Evolutionary conservation across 2,329 filamentous ascomycete species (phyloP).

Genomic region (Arthrobotrys iridis): DNA sequence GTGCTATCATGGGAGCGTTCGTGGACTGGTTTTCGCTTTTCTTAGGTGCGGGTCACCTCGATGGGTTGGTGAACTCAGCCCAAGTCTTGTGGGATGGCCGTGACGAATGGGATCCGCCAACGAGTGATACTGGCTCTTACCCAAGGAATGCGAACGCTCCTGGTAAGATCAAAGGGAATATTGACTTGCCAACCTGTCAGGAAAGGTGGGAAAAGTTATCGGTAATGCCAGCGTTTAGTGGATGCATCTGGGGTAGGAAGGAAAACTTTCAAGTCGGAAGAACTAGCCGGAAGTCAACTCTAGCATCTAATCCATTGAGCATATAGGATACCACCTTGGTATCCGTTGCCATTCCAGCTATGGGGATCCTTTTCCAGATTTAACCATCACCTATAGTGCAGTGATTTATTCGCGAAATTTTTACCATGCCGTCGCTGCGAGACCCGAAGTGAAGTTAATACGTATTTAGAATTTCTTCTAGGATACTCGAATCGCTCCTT

Average conservation of each 20-base stretch:
- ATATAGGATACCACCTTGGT: too few species aligned
- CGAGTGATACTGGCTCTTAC: neutral
- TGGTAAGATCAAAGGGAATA: neutral
- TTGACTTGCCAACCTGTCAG: neutral
- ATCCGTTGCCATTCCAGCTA: too few species aligned
- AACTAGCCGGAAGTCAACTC: too few species aligned
- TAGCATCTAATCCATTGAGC: too few species aligned
- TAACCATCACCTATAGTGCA: too few species aligned
- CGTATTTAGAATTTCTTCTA: too few species aligned
- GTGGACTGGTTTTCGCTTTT: neutral
- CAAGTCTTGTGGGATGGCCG: neutral
- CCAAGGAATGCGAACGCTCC: neutral
- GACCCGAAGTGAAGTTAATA: too few species aligned
- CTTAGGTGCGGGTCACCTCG: neutral
- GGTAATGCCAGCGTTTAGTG: too few species aligned
- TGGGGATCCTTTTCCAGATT: too few species aligned
- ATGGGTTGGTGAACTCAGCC: neutral
- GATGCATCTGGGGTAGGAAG: neutral
- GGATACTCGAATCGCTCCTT: too few species aligned
- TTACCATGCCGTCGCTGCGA: too few species aligned
- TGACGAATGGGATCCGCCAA: neutral
- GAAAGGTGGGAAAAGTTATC: neutral
- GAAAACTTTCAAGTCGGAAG: neutral
- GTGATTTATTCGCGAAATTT: too few species aligned
- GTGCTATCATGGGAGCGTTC: neutral